Evolutionary conservation across 306 rosid species (phyloP).

Genomic region (Castanopsis chinensis): DNA sequence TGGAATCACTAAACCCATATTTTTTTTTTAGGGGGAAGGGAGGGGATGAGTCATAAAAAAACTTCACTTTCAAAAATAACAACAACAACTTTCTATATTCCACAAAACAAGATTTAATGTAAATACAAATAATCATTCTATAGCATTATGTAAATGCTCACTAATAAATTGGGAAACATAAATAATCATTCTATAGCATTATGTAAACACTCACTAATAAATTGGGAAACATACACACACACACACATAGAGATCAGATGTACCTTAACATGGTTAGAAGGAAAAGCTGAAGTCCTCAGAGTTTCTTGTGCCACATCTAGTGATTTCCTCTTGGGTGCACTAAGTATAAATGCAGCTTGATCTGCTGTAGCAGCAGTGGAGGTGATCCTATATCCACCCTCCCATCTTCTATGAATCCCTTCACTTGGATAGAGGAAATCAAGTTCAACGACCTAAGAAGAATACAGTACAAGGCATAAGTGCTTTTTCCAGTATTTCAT

Average conservation of each 20-base stretch:
- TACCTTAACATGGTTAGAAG: conserved; percentile 41
- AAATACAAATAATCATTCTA: background rate
- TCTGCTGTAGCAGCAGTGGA: conserved; percentile 43
- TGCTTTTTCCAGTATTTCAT: conserved; percentile 10
- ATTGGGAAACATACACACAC: background rate
- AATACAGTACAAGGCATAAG: background rate
- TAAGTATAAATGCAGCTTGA: conserved; percentile 51
- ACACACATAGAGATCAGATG: background rate
- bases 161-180: too few relatives aligned
- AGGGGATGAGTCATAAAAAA: background rate
- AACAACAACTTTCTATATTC: background rate
- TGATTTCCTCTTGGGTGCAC: conserved; percentile 38
- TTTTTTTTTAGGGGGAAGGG: background rate
- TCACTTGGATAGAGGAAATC: conserved; percentile 49
- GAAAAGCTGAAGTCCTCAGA: conserved; percentile 42
- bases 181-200: background rate
- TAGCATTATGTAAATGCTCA: too few relatives aligned
- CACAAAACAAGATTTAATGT: background rate
- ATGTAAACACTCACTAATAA: background rate
- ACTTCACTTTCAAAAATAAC: background rate
- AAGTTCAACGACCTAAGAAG: conserved; percentile 39
- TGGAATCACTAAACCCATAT: background rate
- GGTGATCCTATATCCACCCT: conserved; percentile 43
- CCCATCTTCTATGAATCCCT: conserved; percentile 52
- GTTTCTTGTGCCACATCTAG: conserved; percentile 46